Percentiles rank a stretch among this genome's conserved stretches.
Evolutionary conservation across 1,139 yeast genomes (phyloP).

Genomic region (Hansenula sp.): DNA sequence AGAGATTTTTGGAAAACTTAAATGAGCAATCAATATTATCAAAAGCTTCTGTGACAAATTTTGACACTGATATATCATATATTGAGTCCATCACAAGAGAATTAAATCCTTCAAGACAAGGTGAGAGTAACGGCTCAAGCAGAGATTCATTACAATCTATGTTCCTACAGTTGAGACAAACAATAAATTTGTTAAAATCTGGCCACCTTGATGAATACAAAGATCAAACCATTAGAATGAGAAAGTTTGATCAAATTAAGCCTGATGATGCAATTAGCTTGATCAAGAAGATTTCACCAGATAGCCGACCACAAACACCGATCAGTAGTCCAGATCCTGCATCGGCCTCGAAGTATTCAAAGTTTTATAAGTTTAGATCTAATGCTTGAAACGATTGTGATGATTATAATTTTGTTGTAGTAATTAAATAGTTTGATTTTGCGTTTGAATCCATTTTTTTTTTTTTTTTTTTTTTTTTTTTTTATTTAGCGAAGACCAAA

Average conservation of each 20-base stretch:
- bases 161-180: constrained; percentile 57
- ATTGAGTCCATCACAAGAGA: constrained; percentile 47
- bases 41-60: constrained; percentile 46
- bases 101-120: constrained; percentile 27
- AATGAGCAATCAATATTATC: constrained; percentile 41
- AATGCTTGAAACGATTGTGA: neutral
- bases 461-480: no score
- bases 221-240: constrained; percentile 49
- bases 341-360: neutral
- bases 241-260: constrained; percentile 56
- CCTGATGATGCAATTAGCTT: constrained; percentile 53
- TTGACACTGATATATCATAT: constrained; percentile 57
- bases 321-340: neutral
- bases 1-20: constrained; percentile 60
- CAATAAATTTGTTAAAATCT: constrained; percentile 49
- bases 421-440: neutral
- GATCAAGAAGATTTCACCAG: constrained; percentile 32
- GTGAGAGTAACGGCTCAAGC: constrained; percentile 7
- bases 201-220: constrained; percentile 49
- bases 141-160: constrained; percentile 41
- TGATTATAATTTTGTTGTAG: neutral
- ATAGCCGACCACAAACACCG: neutral
- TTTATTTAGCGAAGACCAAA: no score
- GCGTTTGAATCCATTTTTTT: neutral
- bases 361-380: constrained; percentile 1